phyloP scores from a whole-genome alignment of 306 rosid species.

The Inga leiocalycina region DNA sequence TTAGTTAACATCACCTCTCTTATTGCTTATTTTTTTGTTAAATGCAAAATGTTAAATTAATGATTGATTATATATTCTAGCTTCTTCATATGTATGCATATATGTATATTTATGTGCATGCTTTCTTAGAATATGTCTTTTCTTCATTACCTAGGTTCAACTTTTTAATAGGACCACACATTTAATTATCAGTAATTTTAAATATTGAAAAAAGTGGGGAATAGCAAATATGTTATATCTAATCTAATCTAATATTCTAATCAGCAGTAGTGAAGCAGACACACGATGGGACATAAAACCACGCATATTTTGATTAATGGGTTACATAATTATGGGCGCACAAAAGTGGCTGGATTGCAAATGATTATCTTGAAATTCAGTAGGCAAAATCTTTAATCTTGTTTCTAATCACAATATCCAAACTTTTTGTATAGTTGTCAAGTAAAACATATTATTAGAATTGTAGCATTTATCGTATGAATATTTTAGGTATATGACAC shows the following conservation, averaged over 20 bases:
- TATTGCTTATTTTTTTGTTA: background rate
- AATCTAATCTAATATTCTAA: background rate
- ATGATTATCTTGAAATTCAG: slow-evolving; percentile 19
- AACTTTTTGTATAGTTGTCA: background rate
- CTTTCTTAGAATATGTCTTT: background rate
- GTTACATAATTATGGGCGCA: slow-evolving; percentile 10
- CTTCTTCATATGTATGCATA: background rate
- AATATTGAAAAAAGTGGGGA: background rate
- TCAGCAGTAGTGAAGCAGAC: background rate
- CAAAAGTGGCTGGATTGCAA: background rate
- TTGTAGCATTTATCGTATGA: background rate
- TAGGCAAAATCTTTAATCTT: background rate
- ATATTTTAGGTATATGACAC: background rate
- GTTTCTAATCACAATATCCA: background rate
- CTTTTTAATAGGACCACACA: background rate
- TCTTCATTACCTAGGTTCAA: background rate
- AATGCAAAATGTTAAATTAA: background rate
- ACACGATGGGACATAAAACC: slow-evolving; percentile 22
- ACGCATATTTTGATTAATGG: slow-evolving; percentile 9
- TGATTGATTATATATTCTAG: background rate
- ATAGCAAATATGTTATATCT: background rate
- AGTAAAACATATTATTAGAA: background rate
- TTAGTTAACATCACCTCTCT: background rate
- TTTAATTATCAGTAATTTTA: background rate
- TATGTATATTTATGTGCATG: background rate